These are phyloP conservation scores for Debaryomycetaceae sp. DNA, from an alignment of 1,139 yeast species.

Conservation along the genomic window DNA sequence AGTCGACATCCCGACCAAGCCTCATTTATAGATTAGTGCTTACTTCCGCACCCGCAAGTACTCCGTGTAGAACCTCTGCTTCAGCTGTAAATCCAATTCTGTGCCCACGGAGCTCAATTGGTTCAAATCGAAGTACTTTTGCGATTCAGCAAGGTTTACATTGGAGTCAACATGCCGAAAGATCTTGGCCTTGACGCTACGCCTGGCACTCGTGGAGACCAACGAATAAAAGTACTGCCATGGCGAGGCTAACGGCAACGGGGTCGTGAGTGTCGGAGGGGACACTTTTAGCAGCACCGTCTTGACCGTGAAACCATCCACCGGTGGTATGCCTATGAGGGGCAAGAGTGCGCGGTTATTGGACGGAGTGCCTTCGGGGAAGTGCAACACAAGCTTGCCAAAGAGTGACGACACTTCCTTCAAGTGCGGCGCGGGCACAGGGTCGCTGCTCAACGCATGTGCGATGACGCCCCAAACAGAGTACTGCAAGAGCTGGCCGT, in stretches of 20 bases:
- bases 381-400: constrained; percentile 40
- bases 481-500: constrained; percentile 33
- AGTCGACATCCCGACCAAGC: too few relatives aligned
- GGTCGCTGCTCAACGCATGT: constrained; percentile 24
- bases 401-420: constrained; percentile 18
- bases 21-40: neutral
- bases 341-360: constrained; percentile 60
- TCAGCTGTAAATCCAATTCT: constrained; percentile 24
- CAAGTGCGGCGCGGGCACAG: constrained; percentile 8
- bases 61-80: constrained; percentile 31
- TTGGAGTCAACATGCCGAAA: constrained; percentile 15
- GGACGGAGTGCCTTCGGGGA: constrained; percentile 68
- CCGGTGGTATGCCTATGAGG: constrained; percentile 20
- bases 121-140: constrained; percentile 25
- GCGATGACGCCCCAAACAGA: constrained; percentile 31
- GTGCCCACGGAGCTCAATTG: constrained; percentile 25
- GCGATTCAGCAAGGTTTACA: constrained; percentile 15
- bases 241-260: constrained; percentile 25
- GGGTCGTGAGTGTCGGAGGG: constrained; percentile 31
- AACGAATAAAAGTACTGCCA: constrained; percentile 22
- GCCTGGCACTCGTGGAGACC: constrained; percentile 19
- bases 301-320: constrained; percentile 28
- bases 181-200: constrained; percentile 22
- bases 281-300: constrained; percentile 40
- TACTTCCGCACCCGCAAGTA: constrained; percentile 18